These are phyloP conservation scores for Platanus orientalis DNA, from an alignment of 164 flowering plant species.

Conservation along the genomic window DNA sequence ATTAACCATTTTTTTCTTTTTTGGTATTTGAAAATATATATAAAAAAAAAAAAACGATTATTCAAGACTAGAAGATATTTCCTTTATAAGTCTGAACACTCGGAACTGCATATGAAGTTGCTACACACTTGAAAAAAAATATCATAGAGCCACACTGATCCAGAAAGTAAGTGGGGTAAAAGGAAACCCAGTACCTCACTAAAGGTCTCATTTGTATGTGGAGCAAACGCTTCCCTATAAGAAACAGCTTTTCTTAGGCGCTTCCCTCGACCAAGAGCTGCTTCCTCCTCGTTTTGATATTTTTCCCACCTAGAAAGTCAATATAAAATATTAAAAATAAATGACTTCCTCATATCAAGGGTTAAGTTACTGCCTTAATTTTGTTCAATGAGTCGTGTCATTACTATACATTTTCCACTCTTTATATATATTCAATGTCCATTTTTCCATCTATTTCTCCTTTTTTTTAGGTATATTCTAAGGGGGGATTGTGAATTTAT, in stretches of 20 bases:
- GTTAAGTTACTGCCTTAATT: background rate
- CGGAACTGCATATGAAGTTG: no score
- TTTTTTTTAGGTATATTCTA: no score
- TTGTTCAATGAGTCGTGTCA: no score
- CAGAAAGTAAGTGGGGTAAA: background rate
- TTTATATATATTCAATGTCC: no score
- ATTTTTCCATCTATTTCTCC: no score
- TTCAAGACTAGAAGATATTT: no score
- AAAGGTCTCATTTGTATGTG: conserved; percentile 51
- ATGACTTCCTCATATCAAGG: background rate
- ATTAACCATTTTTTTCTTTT: no score
- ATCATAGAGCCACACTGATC: background rate
- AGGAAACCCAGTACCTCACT: conserved; percentile 58
- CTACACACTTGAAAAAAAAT: background rate
- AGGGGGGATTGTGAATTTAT: no score
- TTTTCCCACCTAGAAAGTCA: conserved; percentile 79
- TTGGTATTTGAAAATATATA: no score
- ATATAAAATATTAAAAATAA: conserved; percentile 7
- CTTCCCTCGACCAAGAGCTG: conserved; percentile 98
- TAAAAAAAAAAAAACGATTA: no score
- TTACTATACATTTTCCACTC: no score
- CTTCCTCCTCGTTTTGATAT: conserved; percentile 93
- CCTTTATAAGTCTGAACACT: no score
- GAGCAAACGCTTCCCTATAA: conserved; percentile 80
- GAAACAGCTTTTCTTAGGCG: conserved; percentile 92